Base-by-base conservation (phyloP, 2,329 filamentous ascomycete genomes). In the Aspergillus sclerotialis region DNA sequence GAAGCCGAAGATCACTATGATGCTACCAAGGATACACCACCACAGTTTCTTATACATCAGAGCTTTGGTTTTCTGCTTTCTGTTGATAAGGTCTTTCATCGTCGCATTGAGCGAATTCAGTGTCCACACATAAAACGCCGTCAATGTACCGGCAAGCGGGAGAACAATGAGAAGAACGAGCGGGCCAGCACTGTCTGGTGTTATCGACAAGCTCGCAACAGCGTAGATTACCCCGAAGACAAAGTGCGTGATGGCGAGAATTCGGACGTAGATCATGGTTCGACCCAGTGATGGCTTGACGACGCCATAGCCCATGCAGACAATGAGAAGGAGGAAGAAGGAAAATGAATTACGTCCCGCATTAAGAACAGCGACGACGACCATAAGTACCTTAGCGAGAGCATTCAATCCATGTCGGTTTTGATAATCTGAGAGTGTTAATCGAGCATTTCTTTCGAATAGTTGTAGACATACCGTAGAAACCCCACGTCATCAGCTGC, bases 241-340 rank as follows among this genome's bases (percentile, higher is more conserved):
- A 55, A 98, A 98, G 64, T 98, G 92, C 2, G 82, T 85, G 42
- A 89, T 82, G 11, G 92, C 92, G 12, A 98, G 76, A 67, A 84
- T 84, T 39, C 92, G 85, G 28, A 95, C 89, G 52, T 85, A 90
- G 46, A 90, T 78, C 92, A 98, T 98, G 9, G 88, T 89, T 53
- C 82, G 84, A 38, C 92, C 92, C 4, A 98, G 75, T 2, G 83
- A 87, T 2, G 82, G 84, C 66, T 96, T 96, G 46, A 98, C 93
- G 15, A 98, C 93, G 49, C 92, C 92, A 52, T 98, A 98, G 19
- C 92, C 92, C 92, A 98, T 98, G 63, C 92, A 98, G 19, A 98
- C 92, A 48, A 98, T 96, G 34, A 98, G 79, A 7, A 98, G 75
- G 32, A 98, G 71, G 71, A 98, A 98, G 71, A 98, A 98, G 0